A percentile compares a stretch with the other conserved stretches of the same genome.
These are phyloP conservation scores for Colletotrichum eremochloae DNA, from an alignment of 2,329 filamentous ascomycete genomes.

Conservation along the genomic window DNA sequence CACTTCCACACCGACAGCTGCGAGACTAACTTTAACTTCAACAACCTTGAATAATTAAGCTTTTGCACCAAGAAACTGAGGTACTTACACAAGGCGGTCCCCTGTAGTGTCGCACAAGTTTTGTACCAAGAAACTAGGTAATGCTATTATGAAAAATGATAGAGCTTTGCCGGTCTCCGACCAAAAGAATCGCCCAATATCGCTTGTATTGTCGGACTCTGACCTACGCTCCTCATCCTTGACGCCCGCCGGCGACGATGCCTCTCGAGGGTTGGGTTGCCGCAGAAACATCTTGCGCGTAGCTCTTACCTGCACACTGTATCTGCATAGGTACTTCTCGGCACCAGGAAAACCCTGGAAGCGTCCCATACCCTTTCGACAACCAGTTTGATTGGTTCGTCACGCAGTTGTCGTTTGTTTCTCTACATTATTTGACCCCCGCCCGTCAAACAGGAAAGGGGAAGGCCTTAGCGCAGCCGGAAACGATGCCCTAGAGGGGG, in stretches of 20 bases:
- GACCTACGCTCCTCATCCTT: not conserved
- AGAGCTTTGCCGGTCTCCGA: not conserved
- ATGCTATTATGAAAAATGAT: no score
- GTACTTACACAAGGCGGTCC: no score
- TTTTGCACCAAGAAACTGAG: not conserved
- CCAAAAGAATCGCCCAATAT: no score
- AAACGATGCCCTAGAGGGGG: not conserved
- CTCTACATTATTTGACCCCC: not conserved
- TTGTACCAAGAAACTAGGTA: no score
- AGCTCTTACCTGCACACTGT: not conserved
- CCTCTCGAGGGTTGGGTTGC: not conserved
- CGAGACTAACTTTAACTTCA: conserved; percentile 6
- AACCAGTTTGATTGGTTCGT: not conserved
- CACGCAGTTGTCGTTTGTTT: not conserved
- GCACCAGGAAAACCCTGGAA: not conserved
- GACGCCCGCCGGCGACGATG: not conserved
- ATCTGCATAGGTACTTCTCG: not conserved
- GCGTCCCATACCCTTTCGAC: not conserved
- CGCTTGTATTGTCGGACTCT: not conserved
- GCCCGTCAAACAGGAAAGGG: not conserved
- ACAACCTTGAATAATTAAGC: no score
- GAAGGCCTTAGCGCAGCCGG: conserved; percentile 1
- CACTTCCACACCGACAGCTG: conserved; percentile 1
- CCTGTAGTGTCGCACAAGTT: no score
- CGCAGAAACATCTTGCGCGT: not conserved